Evolutionary conservation across 2,329 filamentous ascomycete species (phyloP).

Genomic region (Scytalidium lignicola): DNA sequence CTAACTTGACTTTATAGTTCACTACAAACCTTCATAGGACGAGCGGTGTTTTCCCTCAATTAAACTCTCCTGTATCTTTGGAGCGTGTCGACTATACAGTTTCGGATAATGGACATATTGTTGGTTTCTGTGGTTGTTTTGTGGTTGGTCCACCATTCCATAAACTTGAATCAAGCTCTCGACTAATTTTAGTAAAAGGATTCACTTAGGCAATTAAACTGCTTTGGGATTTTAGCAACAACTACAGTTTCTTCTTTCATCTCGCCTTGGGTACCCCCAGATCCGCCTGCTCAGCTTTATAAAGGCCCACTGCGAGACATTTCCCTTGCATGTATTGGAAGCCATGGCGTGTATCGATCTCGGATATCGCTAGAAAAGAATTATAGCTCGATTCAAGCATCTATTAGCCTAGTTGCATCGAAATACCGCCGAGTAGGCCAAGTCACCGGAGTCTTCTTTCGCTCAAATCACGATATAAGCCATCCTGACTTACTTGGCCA

Average conservation of each 20-base stretch:
- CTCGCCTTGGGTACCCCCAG: conserved; percentile 1
- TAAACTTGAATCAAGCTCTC: not conserved
- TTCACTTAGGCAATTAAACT: conserved; percentile 4
- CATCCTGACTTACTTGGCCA: conserved; percentile 10
- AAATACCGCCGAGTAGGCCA: conserved; percentile 6
- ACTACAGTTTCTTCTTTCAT: not conserved
- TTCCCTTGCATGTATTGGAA: conserved; percentile 2
- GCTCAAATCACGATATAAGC: not conserved
- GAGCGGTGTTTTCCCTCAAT: conserved; percentile 4
- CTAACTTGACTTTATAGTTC: conserved; percentile 5
- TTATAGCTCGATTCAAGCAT: conserved; percentile 8
- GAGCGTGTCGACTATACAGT: conserved; percentile 4
- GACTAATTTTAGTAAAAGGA: conserved; percentile 4
- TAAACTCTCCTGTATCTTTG: conserved; percentile 1
- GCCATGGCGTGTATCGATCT: conserved; percentile 5
- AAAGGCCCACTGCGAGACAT: not conserved
- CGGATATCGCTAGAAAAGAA: conserved; percentile 3
- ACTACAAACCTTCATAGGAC: conserved; percentile 6
- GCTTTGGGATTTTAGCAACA: conserved; percentile 7
- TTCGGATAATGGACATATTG: conserved; percentile 5
- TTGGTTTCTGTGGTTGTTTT: conserved; percentile 9
- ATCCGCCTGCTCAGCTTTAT: not conserved
- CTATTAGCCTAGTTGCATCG: conserved; percentile 1
- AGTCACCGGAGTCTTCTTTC: conserved; percentile 9
- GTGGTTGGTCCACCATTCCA: conserved; percentile 1